Conservation (phyloP, 2,329 filamentous ascomycete species). For the Tympanopsis confertula region DNA sequence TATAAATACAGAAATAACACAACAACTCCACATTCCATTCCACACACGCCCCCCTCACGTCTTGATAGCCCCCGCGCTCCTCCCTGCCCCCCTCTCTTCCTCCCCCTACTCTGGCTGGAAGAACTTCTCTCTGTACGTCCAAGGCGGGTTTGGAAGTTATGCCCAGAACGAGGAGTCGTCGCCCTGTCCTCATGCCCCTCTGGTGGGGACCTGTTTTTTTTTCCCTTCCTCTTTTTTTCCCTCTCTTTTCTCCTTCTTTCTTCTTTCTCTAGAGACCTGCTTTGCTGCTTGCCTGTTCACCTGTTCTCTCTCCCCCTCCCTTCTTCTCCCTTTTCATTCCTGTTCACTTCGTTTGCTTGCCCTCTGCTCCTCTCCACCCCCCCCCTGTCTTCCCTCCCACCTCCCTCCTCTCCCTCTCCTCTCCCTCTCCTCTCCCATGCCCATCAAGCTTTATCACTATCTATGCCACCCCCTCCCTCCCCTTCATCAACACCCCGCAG, state of each 20-base stretch:
- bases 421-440: conserved; percentile 4
- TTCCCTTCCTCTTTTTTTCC: not conserved
- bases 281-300: not conserved
- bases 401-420: conserved; percentile 1
- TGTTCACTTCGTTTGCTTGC: conserved; percentile 7
- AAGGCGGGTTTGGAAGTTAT: not conserved
- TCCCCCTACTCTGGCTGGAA: conserved; percentile 6
- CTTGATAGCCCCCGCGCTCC: conserved; percentile 5
- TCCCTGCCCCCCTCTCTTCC: conserved; percentile 5
- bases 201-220: not conserved
- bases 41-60: not conserved
- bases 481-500: too few relatives aligned
- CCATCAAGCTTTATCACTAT: conserved; percentile 9
- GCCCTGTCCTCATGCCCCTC: too few relatives aligned
- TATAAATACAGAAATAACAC: too few relatives aligned
- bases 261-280: not conserved
- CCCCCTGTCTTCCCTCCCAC: conserved; percentile 4
- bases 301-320: conserved; percentile 3
- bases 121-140: conserved; percentile 1
- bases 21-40: not conserved
- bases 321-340: conserved; percentile 9
- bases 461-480: conserved; percentile 12
- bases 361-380: conserved; percentile 11
- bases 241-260: not conserved
- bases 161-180: too few relatives aligned